Evolutionary conservation across 1,284 basidiomycete genomes (phyloP).

Genomic region (Trichosporon faecale): DNA sequence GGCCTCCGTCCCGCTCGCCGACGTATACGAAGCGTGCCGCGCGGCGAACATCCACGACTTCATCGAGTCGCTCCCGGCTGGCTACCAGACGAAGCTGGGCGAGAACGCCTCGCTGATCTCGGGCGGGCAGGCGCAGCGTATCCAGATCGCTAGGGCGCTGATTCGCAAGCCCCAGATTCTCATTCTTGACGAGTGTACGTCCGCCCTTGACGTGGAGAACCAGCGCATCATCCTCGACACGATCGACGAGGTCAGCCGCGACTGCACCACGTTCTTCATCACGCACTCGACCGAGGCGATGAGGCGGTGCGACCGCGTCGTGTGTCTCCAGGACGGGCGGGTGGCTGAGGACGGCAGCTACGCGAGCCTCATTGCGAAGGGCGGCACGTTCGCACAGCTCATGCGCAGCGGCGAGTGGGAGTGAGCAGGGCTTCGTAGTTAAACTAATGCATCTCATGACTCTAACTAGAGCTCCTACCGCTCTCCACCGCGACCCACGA

Average conservation of each 20-base stretch:
- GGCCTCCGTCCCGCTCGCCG: slow-evolving; percentile 56
- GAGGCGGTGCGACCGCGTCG: slow-evolving; percentile 83
- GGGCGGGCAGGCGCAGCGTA: slow-evolving; percentile 89
- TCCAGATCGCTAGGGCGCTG: slow-evolving; percentile 87
- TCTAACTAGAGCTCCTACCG: too few species aligned
- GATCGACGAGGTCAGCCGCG: slow-evolving; percentile 50
- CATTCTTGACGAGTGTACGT: slow-evolving; percentile 91
- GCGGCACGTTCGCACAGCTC: slow-evolving; percentile 75
- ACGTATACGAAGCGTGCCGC: slow-evolving; percentile 67
- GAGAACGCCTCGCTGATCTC: slow-evolving; percentile 85
- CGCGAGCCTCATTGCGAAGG: slow-evolving; percentile 64
- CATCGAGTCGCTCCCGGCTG: slow-evolving; percentile 70
- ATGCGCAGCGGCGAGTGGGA: slow-evolving; percentile 84
- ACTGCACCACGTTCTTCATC: slow-evolving; percentile 81
- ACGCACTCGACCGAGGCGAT: slow-evolving; percentile 91
- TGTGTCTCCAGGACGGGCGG: slow-evolving; percentile 73
- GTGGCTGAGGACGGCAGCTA: slow-evolving; percentile 78
- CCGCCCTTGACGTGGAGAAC: slow-evolving; percentile 79
- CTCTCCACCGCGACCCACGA: too few species aligned
- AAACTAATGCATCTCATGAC: too few species aligned
- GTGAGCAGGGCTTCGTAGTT: slow-evolving; percentile 19
- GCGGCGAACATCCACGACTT: slow-evolving; percentile 84
- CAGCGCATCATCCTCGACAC: slow-evolving; percentile 76
- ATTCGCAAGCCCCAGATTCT: slow-evolving; percentile 69
- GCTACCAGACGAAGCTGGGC: slow-evolving; percentile 81